A percentile compares a stretch with the other conserved stretches of the same genome.
These are phyloP conservation scores for Ampelocalamus luodianensis DNA, from an alignment of 176 grass and related monocot genomes.

Conservation along the genomic window DNA sequence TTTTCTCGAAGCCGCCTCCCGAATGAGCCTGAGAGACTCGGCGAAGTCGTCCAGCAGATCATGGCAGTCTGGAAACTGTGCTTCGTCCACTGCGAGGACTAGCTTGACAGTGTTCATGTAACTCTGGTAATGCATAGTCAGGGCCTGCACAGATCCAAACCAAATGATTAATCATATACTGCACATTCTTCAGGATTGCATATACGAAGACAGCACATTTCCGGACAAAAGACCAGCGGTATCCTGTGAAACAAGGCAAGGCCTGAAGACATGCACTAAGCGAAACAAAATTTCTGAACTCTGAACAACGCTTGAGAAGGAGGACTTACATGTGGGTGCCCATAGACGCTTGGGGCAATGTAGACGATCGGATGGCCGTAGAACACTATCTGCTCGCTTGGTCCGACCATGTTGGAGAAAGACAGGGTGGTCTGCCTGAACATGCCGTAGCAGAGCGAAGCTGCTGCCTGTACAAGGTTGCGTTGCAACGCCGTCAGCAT, in stretches of 20 bases:
- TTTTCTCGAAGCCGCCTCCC: slow-evolving; percentile 44
- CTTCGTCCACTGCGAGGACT: slow-evolving; percentile 67
- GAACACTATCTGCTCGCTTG: slow-evolving; percentile 67
- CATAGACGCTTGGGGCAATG: slow-evolving; percentile 73
- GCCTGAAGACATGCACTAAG: background rate
- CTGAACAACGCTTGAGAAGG: background rate
- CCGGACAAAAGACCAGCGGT: background rate
- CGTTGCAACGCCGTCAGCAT: background rate
- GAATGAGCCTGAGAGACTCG: slow-evolving; percentile 66
- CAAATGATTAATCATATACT: background rate
- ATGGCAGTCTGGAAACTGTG: slow-evolving; percentile 56
- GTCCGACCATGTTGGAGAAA: slow-evolving; percentile 79
- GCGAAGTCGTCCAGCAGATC: slow-evolving; percentile 71
- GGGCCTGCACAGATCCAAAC: slow-evolving; percentile 51
- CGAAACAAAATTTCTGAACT: background rate
- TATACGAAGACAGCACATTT: background rate
- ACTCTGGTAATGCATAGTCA: slow-evolving; percentile 79
- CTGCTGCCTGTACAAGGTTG: slow-evolving; percentile 52
- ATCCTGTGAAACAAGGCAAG: background rate
- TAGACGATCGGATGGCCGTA: slow-evolving; percentile 70
- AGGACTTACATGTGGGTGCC: slow-evolving; percentile 73
- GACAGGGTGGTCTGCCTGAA: slow-evolving; percentile 72
- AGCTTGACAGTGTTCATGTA: slow-evolving; percentile 77
- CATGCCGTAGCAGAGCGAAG: slow-evolving; percentile 56
- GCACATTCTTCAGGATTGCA: background rate